phyloP scores from a whole-genome alignment of 148 eudicot species.

The Persicaria maculosa region DNA sequence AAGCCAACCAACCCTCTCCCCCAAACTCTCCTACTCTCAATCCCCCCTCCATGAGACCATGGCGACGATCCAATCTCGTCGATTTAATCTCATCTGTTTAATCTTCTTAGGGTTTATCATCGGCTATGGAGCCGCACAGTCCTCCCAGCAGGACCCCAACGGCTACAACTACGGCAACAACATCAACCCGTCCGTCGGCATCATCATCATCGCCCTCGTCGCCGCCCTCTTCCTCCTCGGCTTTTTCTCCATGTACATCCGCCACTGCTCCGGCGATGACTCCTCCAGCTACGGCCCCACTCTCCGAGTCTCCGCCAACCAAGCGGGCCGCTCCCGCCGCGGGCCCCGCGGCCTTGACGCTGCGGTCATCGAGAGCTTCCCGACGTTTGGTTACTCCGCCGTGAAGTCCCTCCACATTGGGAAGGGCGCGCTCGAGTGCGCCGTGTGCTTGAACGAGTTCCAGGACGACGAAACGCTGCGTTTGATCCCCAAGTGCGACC shows the following conservation, averaged over 20 bases:
- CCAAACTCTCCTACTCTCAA: no score
- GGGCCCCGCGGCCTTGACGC: constrained; percentile 36
- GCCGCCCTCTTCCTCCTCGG: constrained; percentile 62
- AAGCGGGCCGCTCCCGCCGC: constrained; percentile 18
- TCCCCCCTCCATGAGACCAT: no score
- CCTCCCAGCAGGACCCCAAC: neutral
- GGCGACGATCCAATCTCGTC: neutral
- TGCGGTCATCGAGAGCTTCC: constrained; percentile 31
- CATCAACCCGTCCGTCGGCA: constrained; percentile 51
- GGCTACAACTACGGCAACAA: constrained; percentile 6
- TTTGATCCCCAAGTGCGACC: constrained; percentile 43
- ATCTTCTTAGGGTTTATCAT: neutral
- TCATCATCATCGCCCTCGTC: constrained; percentile 38
- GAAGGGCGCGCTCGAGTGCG: constrained; percentile 46
- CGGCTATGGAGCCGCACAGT: neutral
- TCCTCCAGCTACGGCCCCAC: constrained; percentile 10
- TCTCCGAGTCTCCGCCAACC: neutral
- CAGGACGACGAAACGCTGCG: constrained; percentile 44
- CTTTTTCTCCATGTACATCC: constrained; percentile 63
- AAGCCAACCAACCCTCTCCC: no score
- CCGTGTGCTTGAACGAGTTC: constrained; percentile 48
- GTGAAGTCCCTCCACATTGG: constrained; percentile 40
- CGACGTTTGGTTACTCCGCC: constrained; percentile 31
- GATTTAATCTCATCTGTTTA: neutral
- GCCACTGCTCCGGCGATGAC: constrained; percentile 38